Conservation (phyloP, 78 protist genomes). For the Dictyostelium citrinum region DNA sequence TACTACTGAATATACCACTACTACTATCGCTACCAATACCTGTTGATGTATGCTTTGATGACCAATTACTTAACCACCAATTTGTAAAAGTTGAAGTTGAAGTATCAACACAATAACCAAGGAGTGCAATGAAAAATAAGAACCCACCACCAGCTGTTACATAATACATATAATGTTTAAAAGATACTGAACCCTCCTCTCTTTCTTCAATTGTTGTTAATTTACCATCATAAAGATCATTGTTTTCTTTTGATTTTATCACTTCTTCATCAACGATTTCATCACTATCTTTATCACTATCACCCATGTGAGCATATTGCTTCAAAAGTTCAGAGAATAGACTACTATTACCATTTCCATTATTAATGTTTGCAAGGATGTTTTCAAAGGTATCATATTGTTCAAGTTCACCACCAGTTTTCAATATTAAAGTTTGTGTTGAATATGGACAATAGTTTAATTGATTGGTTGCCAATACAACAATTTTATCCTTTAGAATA, state of each 20-base stretch:
- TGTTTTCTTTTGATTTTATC: conserved; percentile 41
- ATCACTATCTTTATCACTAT: not conserved
- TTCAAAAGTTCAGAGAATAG: not conserved
- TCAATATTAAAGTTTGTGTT: conserved; percentile 58
- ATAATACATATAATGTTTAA: not conserved
- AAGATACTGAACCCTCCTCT: conserved; percentile 58
- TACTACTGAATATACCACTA: too few species aligned
- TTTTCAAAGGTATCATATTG: conserved; percentile 21
- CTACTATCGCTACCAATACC: not conserved
- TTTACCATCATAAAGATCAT: conserved; percentile 16
- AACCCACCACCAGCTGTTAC: conserved; percentile 38
- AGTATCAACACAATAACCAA: not conserved
- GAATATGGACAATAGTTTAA: conserved; percentile 34
- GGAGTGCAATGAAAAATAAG: not conserved
- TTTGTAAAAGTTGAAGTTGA: not conserved
- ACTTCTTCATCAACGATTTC: conserved; percentile 25
- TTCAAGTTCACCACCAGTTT: not conserved
- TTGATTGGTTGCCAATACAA: conserved; percentile 88
- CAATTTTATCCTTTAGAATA: conserved; percentile 40
- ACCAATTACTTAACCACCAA: conserved; percentile 69
- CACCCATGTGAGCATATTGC: not conserved
- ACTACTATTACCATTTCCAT: not conserved
- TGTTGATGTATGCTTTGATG: not conserved
- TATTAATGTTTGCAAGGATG: not conserved
- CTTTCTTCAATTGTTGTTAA: conserved; percentile 15